Conservation (phyloP, 306 rosid species). For the Malus sylvestris region DNA sequence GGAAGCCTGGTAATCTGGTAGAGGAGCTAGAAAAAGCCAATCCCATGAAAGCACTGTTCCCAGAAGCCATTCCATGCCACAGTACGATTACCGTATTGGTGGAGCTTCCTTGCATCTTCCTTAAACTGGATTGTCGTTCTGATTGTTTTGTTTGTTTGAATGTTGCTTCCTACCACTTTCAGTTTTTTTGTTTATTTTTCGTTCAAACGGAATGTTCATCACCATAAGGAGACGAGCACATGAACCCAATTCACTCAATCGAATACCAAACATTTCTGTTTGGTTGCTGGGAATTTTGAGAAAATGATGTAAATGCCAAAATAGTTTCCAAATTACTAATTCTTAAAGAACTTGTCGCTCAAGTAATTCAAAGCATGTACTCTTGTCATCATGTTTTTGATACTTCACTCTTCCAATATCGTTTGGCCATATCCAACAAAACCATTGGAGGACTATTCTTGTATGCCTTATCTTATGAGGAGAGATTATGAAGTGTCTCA, state of each 20-base stretch:
- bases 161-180: conserved; percentile 3
- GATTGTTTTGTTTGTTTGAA: not conserved
- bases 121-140: too few relatives aligned
- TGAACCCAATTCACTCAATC: not conserved
- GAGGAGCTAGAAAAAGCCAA: not conserved
- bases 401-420: not conserved
- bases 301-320: not conserved
- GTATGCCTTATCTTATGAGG: not conserved
- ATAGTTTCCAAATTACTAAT: not conserved
- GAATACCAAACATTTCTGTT: not conserved
- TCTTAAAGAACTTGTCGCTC: too few relatives aligned
- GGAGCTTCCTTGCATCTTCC: conserved; percentile 15
- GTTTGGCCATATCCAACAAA: not conserved
- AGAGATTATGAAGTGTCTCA: not conserved
- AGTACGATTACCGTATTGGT: not conserved
- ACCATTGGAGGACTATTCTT: not conserved
- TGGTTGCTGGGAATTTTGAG: not conserved
- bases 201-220: not conserved
- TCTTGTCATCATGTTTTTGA: too few relatives aligned
- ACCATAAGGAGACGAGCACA: not conserved
- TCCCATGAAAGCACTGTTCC: not conserved
- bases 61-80: not conserved
- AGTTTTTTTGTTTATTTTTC: not conserved
- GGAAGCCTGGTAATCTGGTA: not conserved
- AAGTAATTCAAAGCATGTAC: not conserved